A percentile compares a stretch with the other conserved stretches of the same genome.
phyloP scores from a whole-genome alignment of 176 grass and related monocot species.

The Dactylis glomerata region DNA sequence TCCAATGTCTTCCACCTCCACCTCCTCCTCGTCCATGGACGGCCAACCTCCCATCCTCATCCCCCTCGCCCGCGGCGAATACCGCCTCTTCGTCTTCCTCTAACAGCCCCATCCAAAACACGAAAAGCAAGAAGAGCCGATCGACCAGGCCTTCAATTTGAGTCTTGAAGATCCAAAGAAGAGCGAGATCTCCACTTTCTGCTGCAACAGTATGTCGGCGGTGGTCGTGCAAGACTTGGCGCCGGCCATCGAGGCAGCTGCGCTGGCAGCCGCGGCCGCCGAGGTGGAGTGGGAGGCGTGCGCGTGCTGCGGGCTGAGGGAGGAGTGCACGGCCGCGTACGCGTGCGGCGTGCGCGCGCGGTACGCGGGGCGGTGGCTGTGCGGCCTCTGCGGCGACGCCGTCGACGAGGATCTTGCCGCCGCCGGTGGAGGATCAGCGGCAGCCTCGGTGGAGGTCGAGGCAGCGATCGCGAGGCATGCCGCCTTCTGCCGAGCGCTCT shows the following conservation, averaged over 20 bases:
- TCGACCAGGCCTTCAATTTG: background rate
- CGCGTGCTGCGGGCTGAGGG: constrained; percentile 76
- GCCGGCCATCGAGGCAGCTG: constrained; percentile 23
- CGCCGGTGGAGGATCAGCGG: background rate
- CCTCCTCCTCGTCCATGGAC: constrained; percentile 32
- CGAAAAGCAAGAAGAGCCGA: background rate
- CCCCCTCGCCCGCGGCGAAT: constrained; percentile 37
- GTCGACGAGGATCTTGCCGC: constrained; percentile 61
- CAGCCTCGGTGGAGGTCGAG: constrained; percentile 26
- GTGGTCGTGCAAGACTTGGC: constrained; percentile 27
- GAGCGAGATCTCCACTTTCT: background rate
- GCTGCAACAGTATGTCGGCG: constrained; percentile 1
- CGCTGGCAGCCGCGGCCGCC: background rate
- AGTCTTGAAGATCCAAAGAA: background rate
- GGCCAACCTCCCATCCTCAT: constrained; percentile 22
- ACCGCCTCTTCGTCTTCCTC: background rate
- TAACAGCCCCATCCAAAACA: background rate
- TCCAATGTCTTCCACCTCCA: background rate
- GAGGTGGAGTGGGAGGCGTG: constrained; percentile 66
- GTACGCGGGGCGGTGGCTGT: constrained; percentile 66
- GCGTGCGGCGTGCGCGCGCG: constrained; percentile 51
- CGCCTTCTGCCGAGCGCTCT: constrained; percentile 59
- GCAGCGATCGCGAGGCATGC: constrained; percentile 62
- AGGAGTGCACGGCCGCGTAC: constrained; percentile 86
- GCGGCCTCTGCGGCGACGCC: constrained; percentile 73